These are phyloP conservation scores for Gonapodya prolifera DNA, from an alignment of 192 early-diverging fungal species.

Conservation along the genomic window DNA sequence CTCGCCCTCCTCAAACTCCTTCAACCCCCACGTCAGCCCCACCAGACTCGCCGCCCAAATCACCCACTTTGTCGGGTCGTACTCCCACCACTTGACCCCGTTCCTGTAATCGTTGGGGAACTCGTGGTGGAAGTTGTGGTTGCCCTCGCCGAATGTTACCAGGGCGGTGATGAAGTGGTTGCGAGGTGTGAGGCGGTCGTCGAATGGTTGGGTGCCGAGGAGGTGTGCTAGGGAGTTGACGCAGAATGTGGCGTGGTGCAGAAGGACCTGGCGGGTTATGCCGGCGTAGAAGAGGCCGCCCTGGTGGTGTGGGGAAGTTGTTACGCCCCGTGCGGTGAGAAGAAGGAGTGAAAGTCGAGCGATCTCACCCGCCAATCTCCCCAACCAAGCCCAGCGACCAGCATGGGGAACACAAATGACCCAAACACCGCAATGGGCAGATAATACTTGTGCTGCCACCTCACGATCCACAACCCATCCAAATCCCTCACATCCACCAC, in stretches of 20 bases:
- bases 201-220: slow-evolving; percentile 57
- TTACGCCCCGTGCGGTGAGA: too few relatives aligned
- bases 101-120: slow-evolving; percentile 80
- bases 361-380: slow-evolving; percentile 51
- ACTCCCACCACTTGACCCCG: slow-evolving; percentile 59
- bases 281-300: slow-evolving; percentile 72
- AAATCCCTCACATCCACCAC: slow-evolving; percentile 72
- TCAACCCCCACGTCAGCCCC: slow-evolving; percentile 59
- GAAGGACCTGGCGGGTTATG: slow-evolving; percentile 53
- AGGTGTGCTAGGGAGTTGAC: slow-evolving; percentile 73
- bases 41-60: slow-evolving; percentile 41
- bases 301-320: neutral
- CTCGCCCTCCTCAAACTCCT: slow-evolving; percentile 65
- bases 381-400: slow-evolving; percentile 72
- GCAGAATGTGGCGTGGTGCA: slow-evolving; percentile 82
- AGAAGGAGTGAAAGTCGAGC: too few relatives aligned
- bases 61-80: slow-evolving; percentile 78
- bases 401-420: slow-evolving; percentile 64
- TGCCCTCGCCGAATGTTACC: slow-evolving; percentile 68
- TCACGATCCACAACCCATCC: slow-evolving; percentile 53
- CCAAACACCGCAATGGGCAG: slow-evolving; percentile 46
- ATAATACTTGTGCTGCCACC: slow-evolving; percentile 70
- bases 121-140: slow-evolving; percentile 81
- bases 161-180: slow-evolving; percentile 70
- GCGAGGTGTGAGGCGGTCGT: slow-evolving; percentile 68